A percentile compares a stretch with the other conserved stretches of the same genome.
Conservation (phyloP, 306 rosid genomes). For the Cucurbita ficifolia region DNA sequence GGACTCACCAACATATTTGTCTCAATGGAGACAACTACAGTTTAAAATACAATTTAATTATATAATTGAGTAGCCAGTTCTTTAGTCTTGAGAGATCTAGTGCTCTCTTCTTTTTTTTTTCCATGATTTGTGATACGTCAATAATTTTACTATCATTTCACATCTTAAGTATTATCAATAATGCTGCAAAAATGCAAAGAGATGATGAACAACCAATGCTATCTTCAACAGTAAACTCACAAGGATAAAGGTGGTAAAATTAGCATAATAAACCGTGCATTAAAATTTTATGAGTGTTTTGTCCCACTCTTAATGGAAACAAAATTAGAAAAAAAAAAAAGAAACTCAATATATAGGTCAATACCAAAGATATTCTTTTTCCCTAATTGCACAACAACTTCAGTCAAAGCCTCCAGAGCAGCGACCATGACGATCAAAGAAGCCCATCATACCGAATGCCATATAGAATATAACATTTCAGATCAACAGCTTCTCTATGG, state of each 20-base stretch:
- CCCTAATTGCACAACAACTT: slow-evolving; percentile 8
- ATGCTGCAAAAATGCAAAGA: background rate
- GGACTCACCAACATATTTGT: too few relatives aligned
- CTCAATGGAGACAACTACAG: background rate
- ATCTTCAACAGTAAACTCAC: background rate
- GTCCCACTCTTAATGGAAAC: slow-evolving; percentile 6
- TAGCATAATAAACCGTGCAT: background rate
- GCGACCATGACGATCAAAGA: slow-evolving; percentile 41
- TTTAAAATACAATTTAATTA: background rate
- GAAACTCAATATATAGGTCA: background rate
- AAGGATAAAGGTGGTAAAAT: background rate
- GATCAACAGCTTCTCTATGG: slow-evolving; percentile 86
- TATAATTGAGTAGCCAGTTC: background rate
- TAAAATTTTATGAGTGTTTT: slow-evolving; percentile 1
- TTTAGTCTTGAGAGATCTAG: background rate
- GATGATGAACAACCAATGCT: background rate
- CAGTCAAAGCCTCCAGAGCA: slow-evolving; percentile 86
- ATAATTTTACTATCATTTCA: background rate
- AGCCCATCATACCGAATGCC: slow-evolving; percentile 74
- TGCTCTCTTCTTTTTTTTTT: too few relatives aligned
- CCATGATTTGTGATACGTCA: background rate
- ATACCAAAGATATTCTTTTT: background rate
- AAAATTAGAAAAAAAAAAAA: background rate
- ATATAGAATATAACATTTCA: slow-evolving; percentile 15
- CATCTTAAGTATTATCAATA: background rate